Evolutionary conservation across 305 asterid species (phyloP).

Genomic region (Fraxinus floribunda): DNA sequence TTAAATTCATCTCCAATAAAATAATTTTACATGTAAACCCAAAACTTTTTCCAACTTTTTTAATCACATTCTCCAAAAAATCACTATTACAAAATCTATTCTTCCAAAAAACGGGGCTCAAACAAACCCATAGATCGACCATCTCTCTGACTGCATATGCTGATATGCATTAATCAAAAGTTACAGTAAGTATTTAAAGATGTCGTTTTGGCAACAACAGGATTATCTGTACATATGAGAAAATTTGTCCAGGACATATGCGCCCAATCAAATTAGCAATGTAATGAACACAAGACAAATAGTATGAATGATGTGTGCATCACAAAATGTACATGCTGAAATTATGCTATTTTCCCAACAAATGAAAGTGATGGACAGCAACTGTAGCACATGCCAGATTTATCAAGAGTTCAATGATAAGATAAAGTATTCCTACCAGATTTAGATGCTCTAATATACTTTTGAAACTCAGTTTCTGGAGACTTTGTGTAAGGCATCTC

Average conservation of each 20-base stretch:
- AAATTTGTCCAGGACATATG: background rate
- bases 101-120: background rate
- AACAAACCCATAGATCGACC: background rate
- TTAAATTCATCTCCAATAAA: no score
- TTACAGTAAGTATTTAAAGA: background rate
- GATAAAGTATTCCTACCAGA: constrained; percentile 44
- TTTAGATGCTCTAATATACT: constrained; percentile 62
- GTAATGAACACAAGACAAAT: constrained; percentile 10
- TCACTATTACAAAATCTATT: background rate
- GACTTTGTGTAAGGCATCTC: constrained; percentile 45
- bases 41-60: background rate
- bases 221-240: background rate
- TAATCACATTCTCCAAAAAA: no score
- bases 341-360: background rate
- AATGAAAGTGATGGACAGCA: constrained; percentile 16
- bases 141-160: background rate
- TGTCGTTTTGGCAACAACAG: background rate
- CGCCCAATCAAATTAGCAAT: constrained; percentile 10
- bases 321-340: constrained; percentile 3
- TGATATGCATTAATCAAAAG: background rate
- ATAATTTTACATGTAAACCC: background rate
- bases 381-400: constrained; percentile 18
- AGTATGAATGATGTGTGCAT: background rate
- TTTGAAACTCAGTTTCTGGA: constrained; percentile 68
- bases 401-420: constrained; percentile 12